A percentile compares a stretch with the other conserved stretches of the same genome.
Conservation (phyloP, 2,329 filamentous ascomycete species). For the Pyrenophora graminea region DNA sequence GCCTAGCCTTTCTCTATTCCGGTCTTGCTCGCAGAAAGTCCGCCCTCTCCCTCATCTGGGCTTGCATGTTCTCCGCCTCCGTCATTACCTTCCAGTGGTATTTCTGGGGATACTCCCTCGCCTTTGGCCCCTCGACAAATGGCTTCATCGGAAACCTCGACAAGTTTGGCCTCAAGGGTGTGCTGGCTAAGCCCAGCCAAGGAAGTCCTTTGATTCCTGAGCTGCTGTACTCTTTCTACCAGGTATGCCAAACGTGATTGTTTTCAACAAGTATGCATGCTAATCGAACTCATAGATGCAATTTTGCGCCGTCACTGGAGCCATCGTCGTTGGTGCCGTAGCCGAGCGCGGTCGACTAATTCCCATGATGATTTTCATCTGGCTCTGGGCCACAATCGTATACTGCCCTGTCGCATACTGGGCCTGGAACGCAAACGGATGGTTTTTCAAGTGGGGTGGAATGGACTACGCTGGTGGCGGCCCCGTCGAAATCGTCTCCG, state of each 20-base stretch:
- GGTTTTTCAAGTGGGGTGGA: conserved; percentile 88
- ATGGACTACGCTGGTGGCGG: conserved; percentile 96
- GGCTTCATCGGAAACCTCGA: conserved; percentile 89
- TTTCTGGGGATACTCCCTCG: conserved; percentile 97
- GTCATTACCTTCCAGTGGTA: conserved; percentile 98
- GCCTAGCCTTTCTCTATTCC: conserved; percentile 96
- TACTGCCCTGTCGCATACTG: conserved; percentile 97
- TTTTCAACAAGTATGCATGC: background rate
- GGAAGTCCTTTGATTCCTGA: conserved; percentile 88
- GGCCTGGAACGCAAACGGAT: conserved; percentile 94
- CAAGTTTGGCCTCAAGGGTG: conserved; percentile 87
- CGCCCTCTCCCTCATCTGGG: conserved; percentile 95
- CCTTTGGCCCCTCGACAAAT: conserved; percentile 83
- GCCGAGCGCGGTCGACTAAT: conserved; percentile 92
- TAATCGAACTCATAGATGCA: conserved; percentile 69
- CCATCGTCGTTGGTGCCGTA: conserved; percentile 88
- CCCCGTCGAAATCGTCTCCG: conserved; percentile 95
- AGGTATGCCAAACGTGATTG: conserved; percentile 57
- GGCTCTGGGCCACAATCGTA: conserved; percentile 94
- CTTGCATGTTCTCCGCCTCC: conserved; percentile 90
- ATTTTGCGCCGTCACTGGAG: conserved; percentile 92
- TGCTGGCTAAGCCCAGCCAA: conserved; percentile 80
- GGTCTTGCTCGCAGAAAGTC: conserved; percentile 97
- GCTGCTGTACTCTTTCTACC: conserved; percentile 91
- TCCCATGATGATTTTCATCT: conserved; percentile 92